Conservation (phyloP, 805 yeast genomes). For the Ogataea wickerhamii region DNA sequence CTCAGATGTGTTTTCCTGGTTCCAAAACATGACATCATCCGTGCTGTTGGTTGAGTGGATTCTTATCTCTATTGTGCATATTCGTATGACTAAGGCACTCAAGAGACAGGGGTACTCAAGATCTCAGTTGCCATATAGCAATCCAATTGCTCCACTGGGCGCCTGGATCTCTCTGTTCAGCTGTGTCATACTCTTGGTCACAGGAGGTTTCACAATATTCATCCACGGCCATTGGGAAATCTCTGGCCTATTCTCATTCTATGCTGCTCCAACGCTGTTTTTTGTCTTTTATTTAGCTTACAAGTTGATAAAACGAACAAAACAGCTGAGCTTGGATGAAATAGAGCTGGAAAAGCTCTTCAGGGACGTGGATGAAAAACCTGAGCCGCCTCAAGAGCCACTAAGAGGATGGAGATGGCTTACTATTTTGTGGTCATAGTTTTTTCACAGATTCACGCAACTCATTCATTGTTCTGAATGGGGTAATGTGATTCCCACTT, state of each 20-base stretch:
- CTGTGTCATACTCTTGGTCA: conserved; percentile 29
- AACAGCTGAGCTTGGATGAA: conserved; percentile 33
- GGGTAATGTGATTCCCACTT: too few relatives aligned
- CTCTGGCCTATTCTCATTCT: conserved; percentile 24
- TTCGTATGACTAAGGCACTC: conserved; percentile 33
- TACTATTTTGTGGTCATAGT: conserved; percentile 14
- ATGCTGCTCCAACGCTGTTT: conserved; percentile 26
- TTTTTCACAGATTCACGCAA: not conserved
- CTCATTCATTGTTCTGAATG: too few relatives aligned
- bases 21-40: conserved; percentile 54
- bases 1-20: conserved; percentile 57
- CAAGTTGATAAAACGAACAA: conserved; percentile 33
- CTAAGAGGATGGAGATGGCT: conserved; percentile 16
- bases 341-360: conserved; percentile 38
- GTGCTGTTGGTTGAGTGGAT: conserved; percentile 60
- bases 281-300: conserved; percentile 30
- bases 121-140: conserved; percentile 32
- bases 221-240: conserved; percentile 30
- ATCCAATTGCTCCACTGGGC: conserved; percentile 26
- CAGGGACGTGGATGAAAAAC: conserved; percentile 30
- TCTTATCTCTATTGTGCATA: conserved; percentile 43
- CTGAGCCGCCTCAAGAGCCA: conserved; percentile 23
- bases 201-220: conserved; percentile 36
- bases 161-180: conserved; percentile 33
- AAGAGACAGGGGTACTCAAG: conserved; percentile 38